Evolutionary conservation across 2,329 filamentous ascomycete species (phyloP).

Genomic region (Chaetomiaceae sp.): DNA sequence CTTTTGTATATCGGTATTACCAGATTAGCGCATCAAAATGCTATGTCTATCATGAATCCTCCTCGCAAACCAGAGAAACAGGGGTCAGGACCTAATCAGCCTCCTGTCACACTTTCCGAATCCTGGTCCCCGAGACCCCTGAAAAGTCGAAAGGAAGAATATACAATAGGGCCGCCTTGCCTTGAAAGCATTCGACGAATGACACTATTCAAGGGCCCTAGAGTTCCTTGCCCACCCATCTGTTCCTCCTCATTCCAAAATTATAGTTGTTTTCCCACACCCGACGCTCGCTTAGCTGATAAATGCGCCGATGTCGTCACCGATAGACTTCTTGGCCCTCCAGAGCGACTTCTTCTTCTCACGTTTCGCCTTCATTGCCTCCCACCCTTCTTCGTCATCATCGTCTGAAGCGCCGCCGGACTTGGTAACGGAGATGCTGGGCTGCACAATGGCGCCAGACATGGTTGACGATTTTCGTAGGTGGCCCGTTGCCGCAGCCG

Average conservation of each 20-base stretch:
- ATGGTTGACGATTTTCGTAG: slow-evolving; percentile 40
- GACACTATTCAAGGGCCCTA: background rate
- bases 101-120: background rate
- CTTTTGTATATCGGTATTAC: slow-evolving; percentile 25
- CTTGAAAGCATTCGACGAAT: slow-evolving; percentile 2
- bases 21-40: slow-evolving; percentile 28
- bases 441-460: slow-evolving; percentile 38
- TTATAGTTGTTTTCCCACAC: background rate
- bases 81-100: background rate
- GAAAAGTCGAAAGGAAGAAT: slow-evolving; percentile 1
- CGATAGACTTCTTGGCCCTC: slow-evolving; percentile 56
- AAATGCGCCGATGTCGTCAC: slow-evolving; percentile 45
- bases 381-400: slow-evolving; percentile 65
- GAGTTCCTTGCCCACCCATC: background rate
- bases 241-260: background rate
- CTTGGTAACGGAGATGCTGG: slow-evolving; percentile 38
- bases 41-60: slow-evolving; percentile 30
- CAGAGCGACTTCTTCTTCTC: slow-evolving; percentile 65
- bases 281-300: slow-evolving; percentile 35
- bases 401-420: slow-evolving; percentile 52
- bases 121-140: background rate
- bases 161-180: slow-evolving; percentile 6
- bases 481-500: slow-evolving; percentile 29
- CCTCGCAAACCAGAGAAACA: slow-evolving; percentile 15
- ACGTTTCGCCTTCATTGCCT: slow-evolving; percentile 64